phyloP scores from a whole-genome alignment of 1,284 basidiomycete genomes.

The Ustilago trichophora region DNA sequence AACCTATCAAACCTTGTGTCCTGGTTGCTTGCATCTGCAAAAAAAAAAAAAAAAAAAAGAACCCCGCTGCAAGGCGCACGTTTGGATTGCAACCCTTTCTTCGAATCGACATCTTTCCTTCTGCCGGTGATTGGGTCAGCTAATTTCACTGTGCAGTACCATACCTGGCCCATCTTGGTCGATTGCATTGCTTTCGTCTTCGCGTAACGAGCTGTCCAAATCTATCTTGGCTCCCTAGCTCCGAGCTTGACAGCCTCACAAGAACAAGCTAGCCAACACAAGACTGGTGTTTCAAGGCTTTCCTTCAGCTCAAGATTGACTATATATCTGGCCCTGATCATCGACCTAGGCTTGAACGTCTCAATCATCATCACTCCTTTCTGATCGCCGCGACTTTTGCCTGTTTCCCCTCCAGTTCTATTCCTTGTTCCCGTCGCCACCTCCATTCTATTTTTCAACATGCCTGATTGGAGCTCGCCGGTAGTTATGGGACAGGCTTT shows the following conservation, averaged over 20 bases:
- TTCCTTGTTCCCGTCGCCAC: background rate
- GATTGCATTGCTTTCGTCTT: too few relatives aligned
- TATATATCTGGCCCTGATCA: too few relatives aligned
- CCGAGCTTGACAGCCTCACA: too few relatives aligned
- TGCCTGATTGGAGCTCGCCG: conserved; percentile 32
- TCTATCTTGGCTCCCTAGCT: too few relatives aligned
- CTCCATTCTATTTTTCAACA: conserved; percentile 2
- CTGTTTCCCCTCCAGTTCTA: background rate
- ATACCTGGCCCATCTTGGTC: too few relatives aligned
- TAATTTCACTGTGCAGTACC: too few relatives aligned
- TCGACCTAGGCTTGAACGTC: background rate
- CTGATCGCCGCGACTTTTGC: background rate
- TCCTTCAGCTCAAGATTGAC: too few relatives aligned
- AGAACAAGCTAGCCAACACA: too few relatives aligned
- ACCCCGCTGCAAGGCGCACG: conserved; percentile 1
- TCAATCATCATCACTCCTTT: background rate
- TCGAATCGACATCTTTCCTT: background rate
- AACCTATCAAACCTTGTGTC: background rate
- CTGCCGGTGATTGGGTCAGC: background rate
- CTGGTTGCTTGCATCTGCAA: background rate
- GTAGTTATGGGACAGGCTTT: conserved; percentile 17
- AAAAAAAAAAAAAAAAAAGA: too few relatives aligned
- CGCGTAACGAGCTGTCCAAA: too few relatives aligned
- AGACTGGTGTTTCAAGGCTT: too few relatives aligned
- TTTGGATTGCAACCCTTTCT: background rate